Percentiles rank a stretch among this genome's conserved stretches.
phyloP scores from a whole-genome alignment of 2,329 filamentous ascomycete species.

The Pseudomassariella vexata region DNA sequence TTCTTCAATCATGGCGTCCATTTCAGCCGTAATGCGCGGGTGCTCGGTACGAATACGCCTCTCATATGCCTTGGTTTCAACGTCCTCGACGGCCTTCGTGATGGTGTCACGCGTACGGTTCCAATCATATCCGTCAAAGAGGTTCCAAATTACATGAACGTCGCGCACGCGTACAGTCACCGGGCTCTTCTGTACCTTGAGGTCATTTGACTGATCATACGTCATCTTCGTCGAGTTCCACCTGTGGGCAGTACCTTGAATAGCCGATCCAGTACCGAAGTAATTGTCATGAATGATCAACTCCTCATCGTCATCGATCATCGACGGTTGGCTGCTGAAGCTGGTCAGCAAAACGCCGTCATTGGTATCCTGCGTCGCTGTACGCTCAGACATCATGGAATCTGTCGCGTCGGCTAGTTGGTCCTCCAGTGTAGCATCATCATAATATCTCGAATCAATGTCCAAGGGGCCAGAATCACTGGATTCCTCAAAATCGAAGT shows the following conservation, averaged over 20 bases:
- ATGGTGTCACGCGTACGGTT: constrained; percentile 79
- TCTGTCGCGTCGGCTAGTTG: constrained; percentile 40
- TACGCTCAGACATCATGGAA: constrained; percentile 32
- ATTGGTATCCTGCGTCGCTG: constrained; percentile 34
- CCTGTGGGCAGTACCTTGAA: constrained; percentile 63
- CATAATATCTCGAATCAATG: constrained; percentile 42
- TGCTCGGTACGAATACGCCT: constrained; percentile 55
- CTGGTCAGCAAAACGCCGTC: constrained; percentile 41
- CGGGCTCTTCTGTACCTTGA: constrained; percentile 60
- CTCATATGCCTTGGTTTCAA: constrained; percentile 78
- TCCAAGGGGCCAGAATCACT: constrained; percentile 28
- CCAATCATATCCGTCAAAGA: constrained; percentile 99
- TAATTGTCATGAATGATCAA: constrained; percentile 74
- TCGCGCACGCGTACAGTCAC: constrained; percentile 75
- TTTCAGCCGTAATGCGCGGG: constrained; percentile 48
- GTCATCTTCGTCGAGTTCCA: constrained; percentile 76
- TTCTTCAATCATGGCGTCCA: constrained; percentile 59
- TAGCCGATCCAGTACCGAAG: constrained; percentile 58
- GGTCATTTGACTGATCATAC: constrained; percentile 61
- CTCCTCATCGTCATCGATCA: constrained; percentile 51
- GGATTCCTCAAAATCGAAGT: constrained; percentile 29
- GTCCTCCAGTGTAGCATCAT: constrained; percentile 35
- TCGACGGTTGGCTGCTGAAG: constrained; percentile 26
- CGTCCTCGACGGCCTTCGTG: constrained; percentile 78
- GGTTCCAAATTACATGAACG: constrained; percentile 92